Conservation (phyloP, 345 rosid genomes). For the Rhodamnia rubescens region DNA sequence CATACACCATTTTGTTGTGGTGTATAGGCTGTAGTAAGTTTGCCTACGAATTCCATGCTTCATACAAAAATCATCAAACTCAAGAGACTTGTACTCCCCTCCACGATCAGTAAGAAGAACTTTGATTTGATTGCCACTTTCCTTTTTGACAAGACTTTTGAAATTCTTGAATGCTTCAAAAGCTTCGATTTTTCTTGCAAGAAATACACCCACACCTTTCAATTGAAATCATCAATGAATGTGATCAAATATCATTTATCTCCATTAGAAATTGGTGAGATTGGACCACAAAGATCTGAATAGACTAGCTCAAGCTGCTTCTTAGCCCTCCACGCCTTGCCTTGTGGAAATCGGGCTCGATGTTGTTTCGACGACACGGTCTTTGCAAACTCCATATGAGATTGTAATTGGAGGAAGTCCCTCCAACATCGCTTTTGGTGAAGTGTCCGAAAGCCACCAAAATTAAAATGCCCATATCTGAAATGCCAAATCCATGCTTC, state of each 20-base stretch:
- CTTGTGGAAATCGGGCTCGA: background rate
- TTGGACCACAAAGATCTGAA: background rate
- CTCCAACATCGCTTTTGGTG: no score
- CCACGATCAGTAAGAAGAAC: no score
- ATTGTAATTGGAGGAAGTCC: no score
- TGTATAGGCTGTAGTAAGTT: no score
- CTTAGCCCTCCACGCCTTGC: background rate
- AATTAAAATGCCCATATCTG: background rate
- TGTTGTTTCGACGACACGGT: background rate
- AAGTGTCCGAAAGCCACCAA: no score
- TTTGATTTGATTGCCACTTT: background rate
- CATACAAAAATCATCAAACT: no score
- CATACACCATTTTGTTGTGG: no score
- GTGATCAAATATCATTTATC: background rate
- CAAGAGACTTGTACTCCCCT: no score
- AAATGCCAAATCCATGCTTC: background rate
- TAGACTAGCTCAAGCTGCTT: background rate
- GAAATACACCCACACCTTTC: background rate
- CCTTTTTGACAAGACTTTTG: background rate
- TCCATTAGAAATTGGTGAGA: background rate
- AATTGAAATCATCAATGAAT: background rate
- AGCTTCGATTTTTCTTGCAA: background rate
- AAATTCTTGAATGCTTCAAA: background rate
- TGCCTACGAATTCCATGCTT: no score
- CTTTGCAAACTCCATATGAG: background rate